Conservation (phyloP, 2,329 filamentous ascomycete species). For the Fusarium continuum region DNA sequence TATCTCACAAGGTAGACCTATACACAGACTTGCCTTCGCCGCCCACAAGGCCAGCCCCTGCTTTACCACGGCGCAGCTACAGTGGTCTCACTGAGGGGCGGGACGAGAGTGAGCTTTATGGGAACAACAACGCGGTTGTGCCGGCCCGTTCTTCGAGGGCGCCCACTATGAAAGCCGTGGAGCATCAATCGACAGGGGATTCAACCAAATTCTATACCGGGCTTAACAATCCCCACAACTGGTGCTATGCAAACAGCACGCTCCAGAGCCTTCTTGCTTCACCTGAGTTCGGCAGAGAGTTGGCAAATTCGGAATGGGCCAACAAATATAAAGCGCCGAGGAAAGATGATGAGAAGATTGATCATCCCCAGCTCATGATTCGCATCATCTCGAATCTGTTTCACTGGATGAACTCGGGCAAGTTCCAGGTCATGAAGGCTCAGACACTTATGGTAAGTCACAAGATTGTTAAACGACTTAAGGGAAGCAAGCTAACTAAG, state of each 20-base stretch:
- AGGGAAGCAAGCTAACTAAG: conserved; percentile 35
- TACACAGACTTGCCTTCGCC: conserved; percentile 63
- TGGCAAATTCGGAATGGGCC: conserved; percentile 68
- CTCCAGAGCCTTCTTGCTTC: conserved; percentile 86
- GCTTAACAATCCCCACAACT: conserved; percentile 80
- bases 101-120: conserved; percentile 49
- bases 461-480: neutral
- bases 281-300: conserved; percentile 70
- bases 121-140: conserved; percentile 53
- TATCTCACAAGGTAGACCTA: conserved; percentile 51
- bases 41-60: conserved; percentile 73
- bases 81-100: conserved; percentile 70
- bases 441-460: conserved; percentile 65
- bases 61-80: conserved; percentile 77
- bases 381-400: conserved; percentile 68
- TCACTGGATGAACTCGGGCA: conserved; percentile 63
- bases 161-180: conserved; percentile 50
- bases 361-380: conserved; percentile 67
- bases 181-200: conserved; percentile 58
- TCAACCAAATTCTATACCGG: conserved; percentile 60
- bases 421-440: conserved; percentile 61
- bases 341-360: conserved; percentile 65
- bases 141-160: conserved; percentile 50
- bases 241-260: conserved; percentile 93
- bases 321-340: conserved; percentile 72